These are phyloP conservation scores for Dictyostelium capitatum DNA, from an alignment of 78 protist species.

Conservation along the genomic window DNA sequence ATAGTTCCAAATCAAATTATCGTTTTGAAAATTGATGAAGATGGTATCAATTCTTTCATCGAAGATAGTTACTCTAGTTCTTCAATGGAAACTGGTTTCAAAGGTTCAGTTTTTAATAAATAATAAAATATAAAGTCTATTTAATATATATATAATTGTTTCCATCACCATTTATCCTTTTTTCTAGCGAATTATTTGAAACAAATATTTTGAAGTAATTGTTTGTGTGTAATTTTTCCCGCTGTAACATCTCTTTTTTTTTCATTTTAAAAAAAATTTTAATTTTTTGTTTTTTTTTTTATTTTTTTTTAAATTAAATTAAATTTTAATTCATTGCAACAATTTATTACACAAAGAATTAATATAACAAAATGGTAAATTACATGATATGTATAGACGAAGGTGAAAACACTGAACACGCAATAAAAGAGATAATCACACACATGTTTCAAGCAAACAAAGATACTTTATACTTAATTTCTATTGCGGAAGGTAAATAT, in stretches of 20 bases:
- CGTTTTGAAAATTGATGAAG: constrained; percentile 38
- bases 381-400: constrained; percentile 57
- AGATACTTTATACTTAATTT: constrained; percentile 35
- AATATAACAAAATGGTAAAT: constrained; percentile 52
- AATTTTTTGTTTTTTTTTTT: too few relatives aligned
- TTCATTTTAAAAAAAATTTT: too few relatives aligned
- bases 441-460: constrained; percentile 42
- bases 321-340: too few relatives aligned
- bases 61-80: neutral
- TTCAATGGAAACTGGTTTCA: constrained; percentile 32
- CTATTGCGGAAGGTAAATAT: constrained; percentile 2
- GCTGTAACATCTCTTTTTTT: too few relatives aligned
- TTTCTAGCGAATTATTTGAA: too few relatives aligned
- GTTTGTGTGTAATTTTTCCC: too few relatives aligned
- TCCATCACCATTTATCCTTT: too few relatives aligned
- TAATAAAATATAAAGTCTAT: neutral
- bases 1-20: constrained; percentile 57
- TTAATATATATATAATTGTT: too few relatives aligned
- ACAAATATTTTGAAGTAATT: too few relatives aligned
- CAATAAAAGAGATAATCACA: constrained; percentile 15
- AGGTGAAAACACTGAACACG: neutral
- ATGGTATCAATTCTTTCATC: constrained; percentile 16
- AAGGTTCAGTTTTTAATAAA: constrained; percentile 44
- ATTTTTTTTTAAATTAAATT: too few relatives aligned
- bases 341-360: too few relatives aligned